These are phyloP conservation scores for Takakia lepidozioides DNA, from an alignment of 225 moss, liverwort and hornwort species.

Conservation along the genomic window DNA sequence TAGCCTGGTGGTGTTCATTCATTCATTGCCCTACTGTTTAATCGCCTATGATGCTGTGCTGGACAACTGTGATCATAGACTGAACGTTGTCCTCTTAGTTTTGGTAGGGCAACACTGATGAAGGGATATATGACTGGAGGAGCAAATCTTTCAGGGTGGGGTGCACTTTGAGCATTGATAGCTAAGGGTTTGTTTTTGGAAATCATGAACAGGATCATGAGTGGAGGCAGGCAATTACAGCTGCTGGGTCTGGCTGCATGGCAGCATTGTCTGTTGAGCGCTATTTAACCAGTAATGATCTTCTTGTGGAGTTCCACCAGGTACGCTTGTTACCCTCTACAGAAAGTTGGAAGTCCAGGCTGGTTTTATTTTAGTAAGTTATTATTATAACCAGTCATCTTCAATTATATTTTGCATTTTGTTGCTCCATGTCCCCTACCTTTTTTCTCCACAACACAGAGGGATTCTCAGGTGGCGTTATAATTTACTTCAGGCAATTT, in stretches of 20 bases:
- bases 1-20: too few species aligned
- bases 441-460: too few species aligned
- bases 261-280: conserved; percentile 90
- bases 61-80: neutral
- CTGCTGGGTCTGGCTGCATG: conserved; percentile 98
- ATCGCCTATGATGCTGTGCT: too few species aligned
- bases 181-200: neutral
- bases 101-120: too few species aligned
- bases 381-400: neutral
- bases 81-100: neutral
- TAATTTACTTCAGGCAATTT: too few species aligned
- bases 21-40: too few species aligned
- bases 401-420: neutral
- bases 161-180: neutral
- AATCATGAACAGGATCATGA: conserved; percentile 93
- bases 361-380: neutral
- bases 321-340: conserved; percentile 16
- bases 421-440: too few species aligned
- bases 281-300: conserved; percentile 63
- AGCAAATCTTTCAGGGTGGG: neutral
- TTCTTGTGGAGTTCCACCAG: conserved; percentile 99
- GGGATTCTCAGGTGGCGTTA: too few species aligned
- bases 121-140: conserved; percentile 1
- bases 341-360: conserved; percentile 5
- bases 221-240: conserved; percentile 96